Percentiles rank a stretch among this genome's conserved stretches.
These are phyloP conservation scores for Erucastrum elatum DNA, from an alignment of 345 rosid species.

Conservation along the genomic window DNA sequence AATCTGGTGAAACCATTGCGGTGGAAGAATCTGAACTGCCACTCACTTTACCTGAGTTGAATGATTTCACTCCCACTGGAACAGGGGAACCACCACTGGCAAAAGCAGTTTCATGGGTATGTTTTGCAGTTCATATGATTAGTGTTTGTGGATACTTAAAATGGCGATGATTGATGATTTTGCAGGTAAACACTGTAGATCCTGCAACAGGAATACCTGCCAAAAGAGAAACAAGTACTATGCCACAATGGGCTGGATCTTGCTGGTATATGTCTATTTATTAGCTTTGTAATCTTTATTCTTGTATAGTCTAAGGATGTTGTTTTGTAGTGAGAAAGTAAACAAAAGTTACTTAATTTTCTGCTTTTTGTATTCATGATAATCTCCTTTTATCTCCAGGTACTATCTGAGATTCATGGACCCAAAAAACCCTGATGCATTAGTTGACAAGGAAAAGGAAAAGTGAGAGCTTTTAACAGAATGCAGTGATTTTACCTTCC, in stretches of 20 bases:
- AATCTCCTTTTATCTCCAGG: constrained; percentile 49
- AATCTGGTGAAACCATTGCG: constrained; percentile 63
- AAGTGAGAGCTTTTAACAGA: constrained; percentile 47
- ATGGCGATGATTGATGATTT: constrained; percentile 13
- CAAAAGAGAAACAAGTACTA: constrained; percentile 91
- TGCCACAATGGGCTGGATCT: constrained; percentile 99
- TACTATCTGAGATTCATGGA: constrained; percentile 98
- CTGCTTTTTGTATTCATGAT: constrained; percentile 4
- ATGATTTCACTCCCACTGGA: constrained; percentile 90
- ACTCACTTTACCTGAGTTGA: constrained; percentile 80
- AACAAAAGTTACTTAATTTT: neutral
- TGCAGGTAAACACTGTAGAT: constrained; percentile 64
- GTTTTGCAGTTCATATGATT: neutral
- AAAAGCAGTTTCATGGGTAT: constrained; percentile 86
- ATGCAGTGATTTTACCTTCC: neutral
- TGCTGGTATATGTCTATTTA: constrained; percentile 62
- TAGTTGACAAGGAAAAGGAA: constrained; percentile 80
- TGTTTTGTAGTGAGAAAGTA: constrained; percentile 2
- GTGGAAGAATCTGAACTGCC: constrained; percentile 77
- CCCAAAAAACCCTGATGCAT: constrained; percentile 66
- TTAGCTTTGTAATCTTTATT: constrained; percentile 9
- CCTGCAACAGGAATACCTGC: constrained; percentile 73
- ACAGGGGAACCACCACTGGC: constrained; percentile 94
- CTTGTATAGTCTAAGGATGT: constrained; percentile 20
- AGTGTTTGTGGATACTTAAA: neutral